phyloP scores from a whole-genome alignment of 495 filamentous ascomycete species.

The Aspergillus ostianus region DNA sequence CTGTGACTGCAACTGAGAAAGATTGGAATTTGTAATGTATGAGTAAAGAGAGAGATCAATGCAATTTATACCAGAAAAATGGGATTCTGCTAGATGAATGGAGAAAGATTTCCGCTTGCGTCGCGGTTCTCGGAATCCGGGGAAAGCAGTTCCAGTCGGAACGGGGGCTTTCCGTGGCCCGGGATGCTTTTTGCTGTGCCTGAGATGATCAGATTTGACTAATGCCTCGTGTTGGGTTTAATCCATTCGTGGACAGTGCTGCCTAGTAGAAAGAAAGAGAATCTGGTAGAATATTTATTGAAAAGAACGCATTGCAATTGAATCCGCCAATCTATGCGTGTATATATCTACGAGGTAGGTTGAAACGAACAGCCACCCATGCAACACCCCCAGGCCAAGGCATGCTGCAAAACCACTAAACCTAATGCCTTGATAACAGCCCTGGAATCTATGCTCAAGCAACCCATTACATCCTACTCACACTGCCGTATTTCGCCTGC shows the following conservation, averaged over 20 bases:
- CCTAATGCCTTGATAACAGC: too few relatives aligned
- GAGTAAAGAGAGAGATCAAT: too few relatives aligned
- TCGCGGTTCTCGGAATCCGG: not conserved
- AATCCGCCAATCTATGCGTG: not conserved
- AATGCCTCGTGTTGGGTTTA: not conserved
- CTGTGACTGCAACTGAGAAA: not conserved
- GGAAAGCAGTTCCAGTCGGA: not conserved
- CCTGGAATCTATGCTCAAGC: not conserved
- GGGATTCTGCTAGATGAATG: too few relatives aligned
- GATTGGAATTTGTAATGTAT: too few relatives aligned
- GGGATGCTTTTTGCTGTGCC: not conserved
- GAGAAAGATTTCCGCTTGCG: not conserved
- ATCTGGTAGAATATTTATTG: not conserved
- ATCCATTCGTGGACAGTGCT: not conserved
- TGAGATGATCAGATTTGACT: too few relatives aligned
- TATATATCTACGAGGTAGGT: not conserved
- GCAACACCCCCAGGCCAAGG: not conserved
- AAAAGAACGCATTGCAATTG: not conserved
- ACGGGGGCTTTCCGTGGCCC: not conserved
- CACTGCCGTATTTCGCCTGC: conserved; percentile 94
- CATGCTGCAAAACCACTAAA: too few relatives aligned
- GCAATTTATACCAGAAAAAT: not conserved
- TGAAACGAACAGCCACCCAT: not conserved
- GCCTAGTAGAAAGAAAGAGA: too few relatives aligned
- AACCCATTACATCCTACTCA: conserved; percentile 37